Percentiles rank a stretch among this genome's conserved stretches.
These are phyloP conservation scores for Mucor plumbeus DNA, from an alignment of 371 early-diverging fungal genomes.

Conservation along the genomic window DNA sequence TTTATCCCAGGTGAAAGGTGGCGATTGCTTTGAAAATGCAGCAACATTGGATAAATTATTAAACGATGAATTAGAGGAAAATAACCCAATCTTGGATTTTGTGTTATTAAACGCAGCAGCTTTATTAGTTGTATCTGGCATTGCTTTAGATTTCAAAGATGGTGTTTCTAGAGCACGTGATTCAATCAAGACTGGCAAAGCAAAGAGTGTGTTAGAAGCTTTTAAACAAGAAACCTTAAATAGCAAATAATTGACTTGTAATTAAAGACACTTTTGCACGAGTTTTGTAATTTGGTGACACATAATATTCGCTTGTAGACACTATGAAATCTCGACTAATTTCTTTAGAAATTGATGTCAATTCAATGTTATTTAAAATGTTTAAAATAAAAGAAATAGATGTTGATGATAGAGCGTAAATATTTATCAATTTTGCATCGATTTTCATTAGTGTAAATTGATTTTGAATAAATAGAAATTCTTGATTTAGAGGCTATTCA, in stretches of 20 bases:
- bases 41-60: conserved; percentile 70
- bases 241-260: neutral
- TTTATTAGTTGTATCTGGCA: conserved; percentile 81
- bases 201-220: conserved; percentile 63
- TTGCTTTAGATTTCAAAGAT: conserved; percentile 72
- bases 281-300: conserved; percentile 8
- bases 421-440: neutral
- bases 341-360: neutral
- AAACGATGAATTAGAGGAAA: conserved; percentile 56
- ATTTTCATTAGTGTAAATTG: neutral
- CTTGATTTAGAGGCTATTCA: neutral
- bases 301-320: conserved; percentile 7
- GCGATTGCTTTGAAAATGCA: conserved; percentile 78
- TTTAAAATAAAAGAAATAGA: neutral
- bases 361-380: neutral
- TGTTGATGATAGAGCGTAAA: neutral
- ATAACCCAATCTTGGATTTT: conserved; percentile 85
- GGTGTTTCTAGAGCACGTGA: conserved; percentile 81
- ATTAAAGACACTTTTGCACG: conserved; percentile 13
- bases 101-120: conserved; percentile 92
- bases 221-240: conserved; percentile 61
- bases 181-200: conserved; percentile 75
- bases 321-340: neutral
- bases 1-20: conserved; percentile 79
- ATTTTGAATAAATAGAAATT: neutral